Evolutionary conservation across 163 green algal species (phyloP).

Genomic region (Scenedesmus sp.): DNA sequence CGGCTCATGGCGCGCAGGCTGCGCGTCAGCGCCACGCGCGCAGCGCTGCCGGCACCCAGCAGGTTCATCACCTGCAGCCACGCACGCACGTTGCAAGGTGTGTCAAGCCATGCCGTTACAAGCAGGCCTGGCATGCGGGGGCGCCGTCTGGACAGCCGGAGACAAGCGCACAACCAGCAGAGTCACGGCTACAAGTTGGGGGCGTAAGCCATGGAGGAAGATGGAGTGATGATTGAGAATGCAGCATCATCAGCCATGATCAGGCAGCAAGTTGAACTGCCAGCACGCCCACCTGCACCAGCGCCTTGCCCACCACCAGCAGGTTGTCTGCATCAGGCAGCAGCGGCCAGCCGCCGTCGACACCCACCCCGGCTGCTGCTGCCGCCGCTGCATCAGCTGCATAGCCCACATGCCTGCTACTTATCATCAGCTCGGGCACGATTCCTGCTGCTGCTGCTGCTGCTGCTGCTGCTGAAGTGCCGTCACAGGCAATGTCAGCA

Average conservation of each 20-base stretch:
- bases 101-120: too few relatives aligned
- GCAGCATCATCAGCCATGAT: background rate
- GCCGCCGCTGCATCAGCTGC: too few relatives aligned
- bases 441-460: too few relatives aligned
- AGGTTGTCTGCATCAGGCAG: conserved; percentile 51
- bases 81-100: too few relatives aligned
- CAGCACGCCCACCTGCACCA: conserved; percentile 30
- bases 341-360: conserved; percentile 2
- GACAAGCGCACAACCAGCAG: background rate
- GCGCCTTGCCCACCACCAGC: conserved; percentile 35
- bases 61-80: conserved; percentile 50
- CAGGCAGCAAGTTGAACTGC: too few relatives aligned
- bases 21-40: conserved; percentile 31
- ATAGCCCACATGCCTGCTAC: too few relatives aligned
- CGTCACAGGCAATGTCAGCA: background rate
- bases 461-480: conserved; percentile 24
- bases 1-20: conserved; percentile 29
- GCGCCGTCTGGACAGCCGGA: background rate
- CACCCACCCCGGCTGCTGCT: too few relatives aligned
- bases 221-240: background rate
- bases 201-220: too few relatives aligned
- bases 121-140: too few relatives aligned
- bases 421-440: too few relatives aligned
- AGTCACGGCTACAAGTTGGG: background rate
- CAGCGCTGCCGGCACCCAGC: conserved; percentile 21